A percentile compares a stretch with the other conserved stretches of the same genome.
Evolutionary conservation across 2,329 filamentous ascomycete genomes (phyloP).

Genomic region (Xylariaceae sp.): DNA sequence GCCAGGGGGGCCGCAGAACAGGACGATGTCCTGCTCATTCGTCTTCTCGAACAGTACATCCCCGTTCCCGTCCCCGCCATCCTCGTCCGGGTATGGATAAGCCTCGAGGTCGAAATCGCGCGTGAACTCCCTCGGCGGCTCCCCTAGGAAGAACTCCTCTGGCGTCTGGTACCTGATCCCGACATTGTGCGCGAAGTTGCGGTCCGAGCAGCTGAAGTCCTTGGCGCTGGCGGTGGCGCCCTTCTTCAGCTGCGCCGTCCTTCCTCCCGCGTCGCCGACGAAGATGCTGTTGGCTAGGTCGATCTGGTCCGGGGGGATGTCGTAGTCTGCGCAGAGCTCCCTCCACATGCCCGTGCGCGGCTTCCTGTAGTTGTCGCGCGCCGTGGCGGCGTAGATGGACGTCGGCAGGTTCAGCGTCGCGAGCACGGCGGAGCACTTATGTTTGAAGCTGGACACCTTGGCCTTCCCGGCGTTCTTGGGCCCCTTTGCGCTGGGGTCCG

Average conservation of each 20-base stretch:
- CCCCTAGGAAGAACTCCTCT: slow-evolving; percentile 81
- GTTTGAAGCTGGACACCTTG: slow-evolving; percentile 74
- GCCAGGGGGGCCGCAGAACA: slow-evolving; percentile 85
- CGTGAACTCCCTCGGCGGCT: slow-evolving; percentile 58
- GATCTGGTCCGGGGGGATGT: slow-evolving; percentile 52
- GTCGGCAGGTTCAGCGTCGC: slow-evolving; percentile 68
- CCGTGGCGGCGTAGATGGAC: slow-evolving; percentile 80
- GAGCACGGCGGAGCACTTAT: slow-evolving; percentile 67
- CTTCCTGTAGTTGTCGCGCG: slow-evolving; percentile 77
- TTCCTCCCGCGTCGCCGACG: slow-evolving; percentile 78
- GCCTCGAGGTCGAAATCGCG: slow-evolving; percentile 65
- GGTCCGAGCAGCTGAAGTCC: slow-evolving; percentile 62
- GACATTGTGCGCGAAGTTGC: slow-evolving; percentile 81
- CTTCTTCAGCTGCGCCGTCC: slow-evolving; percentile 40
- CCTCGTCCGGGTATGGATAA: slow-evolving; percentile 42
- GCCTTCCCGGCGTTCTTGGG: slow-evolving; percentile 57
- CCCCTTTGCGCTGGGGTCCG: slow-evolving; percentile 58
- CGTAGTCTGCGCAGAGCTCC: slow-evolving; percentile 53
- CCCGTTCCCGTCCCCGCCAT: slow-evolving; percentile 22
- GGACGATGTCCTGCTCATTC: slow-evolving; percentile 65
- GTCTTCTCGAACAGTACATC: slow-evolving; percentile 51
- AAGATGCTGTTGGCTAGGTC: slow-evolving; percentile 72
- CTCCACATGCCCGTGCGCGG: slow-evolving; percentile 87
- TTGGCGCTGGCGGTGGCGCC: slow-evolving; percentile 33
- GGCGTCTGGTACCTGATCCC: slow-evolving; percentile 78